Conservation (phyloP, 225 moss, liverwort and hornwort species). For the Physcomitrium patens region DNA sequence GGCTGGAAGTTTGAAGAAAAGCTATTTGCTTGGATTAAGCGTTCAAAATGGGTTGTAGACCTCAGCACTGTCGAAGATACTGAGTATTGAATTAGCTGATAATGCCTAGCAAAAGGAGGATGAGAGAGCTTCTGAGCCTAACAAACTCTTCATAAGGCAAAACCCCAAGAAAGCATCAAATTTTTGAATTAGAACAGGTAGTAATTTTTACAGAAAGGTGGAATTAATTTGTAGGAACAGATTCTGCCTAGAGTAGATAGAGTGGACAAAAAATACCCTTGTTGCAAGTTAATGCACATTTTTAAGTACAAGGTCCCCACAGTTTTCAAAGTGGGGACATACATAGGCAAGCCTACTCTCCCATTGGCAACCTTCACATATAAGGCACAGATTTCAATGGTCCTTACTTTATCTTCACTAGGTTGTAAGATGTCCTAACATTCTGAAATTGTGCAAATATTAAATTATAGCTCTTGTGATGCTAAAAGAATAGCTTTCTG, state of each 20-base stretch:
- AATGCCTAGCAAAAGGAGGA: too few species aligned
- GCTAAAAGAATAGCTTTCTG: neutral
- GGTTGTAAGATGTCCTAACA: constrained; percentile 8
- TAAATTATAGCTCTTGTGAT: neutral
- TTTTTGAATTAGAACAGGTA: neutral
- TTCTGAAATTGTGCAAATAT: constrained; percentile 8
- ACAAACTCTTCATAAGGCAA: neutral
- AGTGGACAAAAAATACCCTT: neutral
- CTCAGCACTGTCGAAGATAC: too few species aligned
- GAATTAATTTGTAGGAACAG: neutral
- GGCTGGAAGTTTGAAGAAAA: too few species aligned
- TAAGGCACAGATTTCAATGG: constrained; percentile 7
- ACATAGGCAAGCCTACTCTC: constrained; percentile 25
- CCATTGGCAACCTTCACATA: constrained; percentile 4
- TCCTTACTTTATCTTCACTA: neutral
- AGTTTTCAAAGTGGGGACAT: constrained; percentile 23
- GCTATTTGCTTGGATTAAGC: too few species aligned
- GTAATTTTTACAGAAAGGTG: neutral
- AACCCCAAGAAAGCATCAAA: constrained; percentile 1
- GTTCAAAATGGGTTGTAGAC: too few species aligned
- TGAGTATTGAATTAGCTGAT: too few species aligned
- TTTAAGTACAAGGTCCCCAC: constrained; percentile 18
- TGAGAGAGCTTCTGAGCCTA: neutral
- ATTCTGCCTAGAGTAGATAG: constrained; percentile 2
- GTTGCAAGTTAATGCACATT: constrained; percentile 7